These are phyloP conservation scores for Tetradesmus obliquus DNA, from an alignment of 139 green algal species.

Conservation along the genomic window DNA sequence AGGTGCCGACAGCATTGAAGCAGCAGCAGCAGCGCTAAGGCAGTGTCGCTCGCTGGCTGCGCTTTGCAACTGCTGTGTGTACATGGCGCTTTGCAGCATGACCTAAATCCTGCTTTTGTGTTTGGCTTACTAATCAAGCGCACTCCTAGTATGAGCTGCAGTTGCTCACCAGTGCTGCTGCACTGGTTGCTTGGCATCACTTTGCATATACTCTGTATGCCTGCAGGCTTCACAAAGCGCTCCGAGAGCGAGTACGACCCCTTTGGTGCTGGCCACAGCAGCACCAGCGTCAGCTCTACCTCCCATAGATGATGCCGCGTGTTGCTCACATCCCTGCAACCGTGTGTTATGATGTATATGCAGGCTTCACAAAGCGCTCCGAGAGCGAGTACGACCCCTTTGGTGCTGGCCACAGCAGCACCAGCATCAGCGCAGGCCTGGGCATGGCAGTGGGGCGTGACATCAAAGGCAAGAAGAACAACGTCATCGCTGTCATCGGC, in stretches of 20 bases:
- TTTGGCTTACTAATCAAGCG: too few species aligned
- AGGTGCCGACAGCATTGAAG: neutral
- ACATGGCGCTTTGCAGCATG: neutral
- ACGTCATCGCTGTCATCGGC: slow-evolving; percentile 95
- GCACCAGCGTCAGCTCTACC: slow-evolving; percentile 90
- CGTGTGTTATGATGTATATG: neutral
- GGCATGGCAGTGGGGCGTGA: slow-evolving; percentile 98
- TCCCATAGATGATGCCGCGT: neutral
- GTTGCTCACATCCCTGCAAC: neutral
- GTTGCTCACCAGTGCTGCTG: neutral
- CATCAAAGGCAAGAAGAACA: slow-evolving; percentile 85
- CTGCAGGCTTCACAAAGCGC: slow-evolving; percentile 96
- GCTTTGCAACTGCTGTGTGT: neutral
- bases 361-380: slow-evolving; percentile 96
- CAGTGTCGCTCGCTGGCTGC: too few species aligned
- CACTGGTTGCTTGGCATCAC: neutral
- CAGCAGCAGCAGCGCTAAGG: neutral
- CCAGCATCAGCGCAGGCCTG: slow-evolving; percentile 94
- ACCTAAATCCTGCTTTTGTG: too few species aligned
- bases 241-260: slow-evolving; percentile 95
- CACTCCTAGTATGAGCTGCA: too few species aligned
- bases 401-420: slow-evolving; percentile 97
- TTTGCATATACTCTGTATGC: neutral
- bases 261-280: slow-evolving; percentile 98
- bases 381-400: slow-evolving; percentile 98